phyloP scores from a whole-genome alignment of 345 rosid genomes.

The Lenwebbia sp. region DNA sequence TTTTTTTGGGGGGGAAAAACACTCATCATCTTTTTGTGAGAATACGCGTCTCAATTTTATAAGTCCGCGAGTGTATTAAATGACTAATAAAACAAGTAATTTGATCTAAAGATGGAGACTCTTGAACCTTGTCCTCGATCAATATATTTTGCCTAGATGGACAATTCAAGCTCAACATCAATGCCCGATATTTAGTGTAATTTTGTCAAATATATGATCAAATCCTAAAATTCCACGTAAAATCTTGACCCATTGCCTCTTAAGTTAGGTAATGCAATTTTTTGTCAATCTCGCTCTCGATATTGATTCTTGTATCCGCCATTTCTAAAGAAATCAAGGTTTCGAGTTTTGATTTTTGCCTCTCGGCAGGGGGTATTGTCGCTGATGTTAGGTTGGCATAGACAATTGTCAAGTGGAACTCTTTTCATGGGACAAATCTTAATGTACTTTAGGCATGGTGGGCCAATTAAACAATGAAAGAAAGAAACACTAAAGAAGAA shows the following conservation, averaged over 20 bases:
- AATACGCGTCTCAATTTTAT: neutral
- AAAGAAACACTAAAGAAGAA: neutral
- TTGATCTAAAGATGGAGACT: no score
- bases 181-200: neutral
- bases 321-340: neutral
- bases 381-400: neutral
- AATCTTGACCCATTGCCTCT: neutral
- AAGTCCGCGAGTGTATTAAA: fast-evolving
- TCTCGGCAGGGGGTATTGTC: neutral
- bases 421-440: neutral
- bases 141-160: neutral
- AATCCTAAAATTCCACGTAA: neutral
- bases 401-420: neutral
- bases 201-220: neutral
- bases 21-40: neutral
- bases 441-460: neutral
- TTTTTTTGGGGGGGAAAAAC: no score
- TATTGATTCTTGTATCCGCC: neutral
- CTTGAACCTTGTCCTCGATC: neutral
- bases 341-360: neutral
- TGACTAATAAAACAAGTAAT: neutral
- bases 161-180: neutral
- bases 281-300: neutral
- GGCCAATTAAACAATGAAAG: neutral
- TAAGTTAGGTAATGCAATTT: neutral